Evolutionary conservation across 306 rosid species (phyloP), one percentile per base, ranked within the genome.

Genomic region (Pyrus communis): DNA sequence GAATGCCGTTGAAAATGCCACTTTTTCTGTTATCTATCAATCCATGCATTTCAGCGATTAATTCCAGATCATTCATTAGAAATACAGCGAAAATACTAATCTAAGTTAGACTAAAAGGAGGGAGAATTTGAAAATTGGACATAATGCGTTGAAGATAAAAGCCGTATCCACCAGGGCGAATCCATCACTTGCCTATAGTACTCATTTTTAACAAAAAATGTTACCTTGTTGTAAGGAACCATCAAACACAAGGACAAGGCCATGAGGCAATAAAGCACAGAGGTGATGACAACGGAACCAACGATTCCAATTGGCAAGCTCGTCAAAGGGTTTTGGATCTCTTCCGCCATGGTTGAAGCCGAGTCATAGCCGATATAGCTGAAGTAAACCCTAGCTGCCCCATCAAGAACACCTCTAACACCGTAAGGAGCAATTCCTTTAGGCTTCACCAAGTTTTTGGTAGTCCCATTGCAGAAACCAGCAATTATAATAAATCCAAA

Each of bases 321-420:
- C 76, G 75, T 89, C 7, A 82, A 80, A 75, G 97, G 98, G 68
- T 85, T 87, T 77, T 84, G 89, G 42, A 89, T 90, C 82, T 94
- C 98, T 78, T 94, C 98, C 28, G 98, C 98, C 90, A 94, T 80
- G 31, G 98, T 94, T 79, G 98, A 92, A 79, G 91, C 98, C 15
- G 98, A 92, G 81, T 94, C 97, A 79, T 92, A 94, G 51, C 98
- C 98, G 58, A 94, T 94, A 70, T 92, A 94, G 80, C 96, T 92
- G 78, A 94, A 89, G 79, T 94, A 94, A 19, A 94, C 98, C 62
- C 82, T 79, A 66, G 98, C 96, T 69, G 98, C 97, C 80, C 98
- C 98, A 76, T 94, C 94, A 75, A 94, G 83, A 81, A 92, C 79
- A 59, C 90, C 89, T 83, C 87, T 84, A 21, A 82, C 86, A 43